Percentiles rank a stretch among this genome's conserved stretches.
These are phyloP conservation scores for Durusdinium trenchii DNA, from an alignment of 73 alveolate species.

Conservation along the genomic window DNA sequence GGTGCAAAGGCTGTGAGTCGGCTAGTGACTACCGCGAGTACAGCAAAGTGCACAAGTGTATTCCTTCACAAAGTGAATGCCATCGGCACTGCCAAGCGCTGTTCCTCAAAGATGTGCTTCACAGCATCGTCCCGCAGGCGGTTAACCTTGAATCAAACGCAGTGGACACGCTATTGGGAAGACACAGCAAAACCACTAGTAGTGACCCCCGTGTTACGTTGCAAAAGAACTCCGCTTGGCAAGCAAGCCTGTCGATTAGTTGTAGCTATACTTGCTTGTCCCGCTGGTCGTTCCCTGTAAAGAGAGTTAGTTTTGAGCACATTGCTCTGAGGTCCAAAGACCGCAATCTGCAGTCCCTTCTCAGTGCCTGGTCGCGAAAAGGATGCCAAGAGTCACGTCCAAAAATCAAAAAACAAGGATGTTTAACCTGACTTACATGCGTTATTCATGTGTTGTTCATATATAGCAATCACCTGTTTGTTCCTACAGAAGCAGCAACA, in stretches of 20 bases:
- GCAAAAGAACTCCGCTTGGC: neutral
- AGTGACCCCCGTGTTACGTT: neutral
- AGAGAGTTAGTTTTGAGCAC: neutral
- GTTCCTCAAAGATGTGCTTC: conserved; percentile 83
- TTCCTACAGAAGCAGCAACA: too few relatives aligned
- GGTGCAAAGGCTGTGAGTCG: neutral
- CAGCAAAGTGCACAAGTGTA: neutral
- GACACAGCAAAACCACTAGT: neutral
- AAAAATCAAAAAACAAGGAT: too few relatives aligned
- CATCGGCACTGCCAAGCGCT: neutral
- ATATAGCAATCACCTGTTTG: too few relatives aligned
- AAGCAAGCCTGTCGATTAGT: neutral
- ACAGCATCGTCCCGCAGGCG: conserved; percentile 93
- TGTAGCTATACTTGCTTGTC: neutral
- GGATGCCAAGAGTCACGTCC: too few relatives aligned
- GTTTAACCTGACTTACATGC: too few relatives aligned
- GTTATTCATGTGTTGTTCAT: too few relatives aligned
- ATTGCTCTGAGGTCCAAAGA: conserved; percentile 53
- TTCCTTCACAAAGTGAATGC: neutral
- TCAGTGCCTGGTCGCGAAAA: conserved; percentile 37
- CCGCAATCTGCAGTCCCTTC: conserved; percentile 79
- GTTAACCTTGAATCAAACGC: conserved; percentile 68
- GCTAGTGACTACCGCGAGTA: too few relatives aligned
- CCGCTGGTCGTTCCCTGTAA: neutral
- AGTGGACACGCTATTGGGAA: too few relatives aligned